Percentiles rank a stretch among this genome's conserved stretches.
Evolutionary conservation across 169 alveolate species (phyloP).

Genomic region (Babesia divergens): DNA sequence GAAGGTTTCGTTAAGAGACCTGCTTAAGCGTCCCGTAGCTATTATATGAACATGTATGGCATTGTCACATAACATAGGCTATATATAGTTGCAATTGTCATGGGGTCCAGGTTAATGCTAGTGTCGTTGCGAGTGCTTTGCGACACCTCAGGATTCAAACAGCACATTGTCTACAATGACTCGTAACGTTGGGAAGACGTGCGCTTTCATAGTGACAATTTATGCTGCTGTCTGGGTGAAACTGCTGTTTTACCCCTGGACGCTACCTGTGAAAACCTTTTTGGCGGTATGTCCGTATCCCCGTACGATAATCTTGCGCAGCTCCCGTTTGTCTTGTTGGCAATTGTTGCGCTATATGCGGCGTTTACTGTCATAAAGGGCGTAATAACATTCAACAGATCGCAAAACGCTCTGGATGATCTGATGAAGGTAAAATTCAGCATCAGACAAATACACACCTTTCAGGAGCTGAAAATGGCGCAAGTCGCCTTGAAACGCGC

Average conservation of each 20-base stretch:
- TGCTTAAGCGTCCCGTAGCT: too few relatives aligned
- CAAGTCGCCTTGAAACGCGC: constrained; percentile 5
- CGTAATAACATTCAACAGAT: constrained; percentile 33
- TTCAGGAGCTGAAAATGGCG: constrained; percentile 36
- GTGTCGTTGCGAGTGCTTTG: too few relatives aligned
- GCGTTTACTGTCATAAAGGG: constrained; percentile 4
- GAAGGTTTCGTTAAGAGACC: too few relatives aligned
- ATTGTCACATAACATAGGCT: too few relatives aligned
- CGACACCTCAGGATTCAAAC: too few relatives aligned
- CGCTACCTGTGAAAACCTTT: neutral
- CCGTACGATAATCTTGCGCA: neutral
- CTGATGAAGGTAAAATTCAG: constrained; percentile 23
- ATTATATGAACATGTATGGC: too few relatives aligned
- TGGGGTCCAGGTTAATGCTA: too few relatives aligned
- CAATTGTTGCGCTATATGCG: constrained; percentile 10
- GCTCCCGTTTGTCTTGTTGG: constrained; percentile 13
- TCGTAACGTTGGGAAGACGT: neutral
- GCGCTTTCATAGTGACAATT: neutral
- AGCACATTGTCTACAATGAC: neutral
- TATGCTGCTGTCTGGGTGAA: constrained; percentile 12
- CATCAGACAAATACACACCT: neutral
- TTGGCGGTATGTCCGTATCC: constrained; percentile 10
- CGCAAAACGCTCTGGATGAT: constrained; percentile 22
- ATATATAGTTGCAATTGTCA: too few relatives aligned
- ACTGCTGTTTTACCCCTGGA: constrained; percentile 8